Conservation (phyloP, 1,284 basidiomycete genomes). For the Gymnopus androsaceus region DNA sequence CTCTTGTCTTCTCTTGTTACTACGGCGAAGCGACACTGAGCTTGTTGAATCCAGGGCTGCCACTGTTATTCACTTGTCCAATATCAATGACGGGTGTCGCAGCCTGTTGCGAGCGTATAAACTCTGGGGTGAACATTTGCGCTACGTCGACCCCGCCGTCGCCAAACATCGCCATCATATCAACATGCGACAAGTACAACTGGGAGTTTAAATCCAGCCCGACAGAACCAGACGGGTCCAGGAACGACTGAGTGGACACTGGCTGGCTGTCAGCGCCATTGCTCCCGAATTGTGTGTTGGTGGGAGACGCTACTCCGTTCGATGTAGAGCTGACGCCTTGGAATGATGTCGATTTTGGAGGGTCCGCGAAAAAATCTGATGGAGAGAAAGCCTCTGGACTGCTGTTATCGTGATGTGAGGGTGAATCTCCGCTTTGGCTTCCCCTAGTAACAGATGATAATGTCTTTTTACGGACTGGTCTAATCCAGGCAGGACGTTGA, state of each 20-base stretch:
- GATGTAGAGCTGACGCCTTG: not conserved
- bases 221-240: conserved; percentile 3
- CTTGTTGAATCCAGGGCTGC: not conserved
- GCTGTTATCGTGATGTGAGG: conserved; percentile 30
- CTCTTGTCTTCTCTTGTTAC: not conserved
- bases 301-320: not conserved
- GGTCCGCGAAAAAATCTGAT: conserved; percentile 57
- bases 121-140: conserved; percentile 29
- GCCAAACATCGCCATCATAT: conserved; percentile 47
- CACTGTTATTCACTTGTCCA: not conserved
- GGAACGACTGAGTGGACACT: conserved; percentile 1
- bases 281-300: not conserved
- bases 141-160: conserved; percentile 36
- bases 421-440: conserved; percentile 21
- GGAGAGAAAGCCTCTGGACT: conserved; percentile 67
- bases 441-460: conserved; percentile 41
- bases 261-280: not conserved
- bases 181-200: conserved; percentile 44
- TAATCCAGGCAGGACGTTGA: conserved; percentile 79
- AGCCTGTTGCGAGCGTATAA: conserved; percentile 8
- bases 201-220: conserved; percentile 40
- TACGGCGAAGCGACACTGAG: conserved; percentile 3
- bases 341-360: conserved; percentile 22
- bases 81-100: not conserved
- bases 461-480: conserved; percentile 80